A percentile compares a stretch with the other conserved stretches of the same genome.
These are phyloP conservation scores for Porogramme epimiltina DNA, from an alignment of 1,284 basidiomycete genomes.

Conservation along the genomic window DNA sequence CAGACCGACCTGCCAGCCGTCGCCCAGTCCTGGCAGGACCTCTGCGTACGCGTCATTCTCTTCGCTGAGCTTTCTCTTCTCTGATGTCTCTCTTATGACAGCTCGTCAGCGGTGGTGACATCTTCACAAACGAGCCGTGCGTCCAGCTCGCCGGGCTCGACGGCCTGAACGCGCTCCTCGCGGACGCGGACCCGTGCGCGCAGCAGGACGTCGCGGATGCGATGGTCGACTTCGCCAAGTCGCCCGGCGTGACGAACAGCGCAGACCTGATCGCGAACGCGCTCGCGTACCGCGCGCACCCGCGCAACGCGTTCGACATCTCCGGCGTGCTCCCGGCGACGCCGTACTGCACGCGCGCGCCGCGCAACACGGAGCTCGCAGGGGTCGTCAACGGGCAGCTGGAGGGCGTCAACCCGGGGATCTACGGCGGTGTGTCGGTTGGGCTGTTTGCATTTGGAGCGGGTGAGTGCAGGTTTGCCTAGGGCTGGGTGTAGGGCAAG, in stretches of 20 bases:
- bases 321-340: slow-evolving; percentile 17
- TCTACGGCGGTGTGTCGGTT: slow-evolving; percentile 28
- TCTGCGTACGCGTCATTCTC: no score
- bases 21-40: no score
- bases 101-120: slow-evolving; percentile 43
- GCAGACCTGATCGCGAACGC: slow-evolving; percentile 44
- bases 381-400: slow-evolving; percentile 42
- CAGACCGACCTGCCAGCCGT: no score
- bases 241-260: slow-evolving; percentile 39
- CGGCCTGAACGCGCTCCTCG: slow-evolving; percentile 44
- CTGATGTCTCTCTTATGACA: no score
- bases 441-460: slow-evolving; percentile 32
- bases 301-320: slow-evolving; percentile 39
- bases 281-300: slow-evolving; percentile 40
- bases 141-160: slow-evolving; percentile 40
- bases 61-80: no score
- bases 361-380: slow-evolving; percentile 37
- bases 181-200: slow-evolving; percentile 45
- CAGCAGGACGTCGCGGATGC: slow-evolving; percentile 49
- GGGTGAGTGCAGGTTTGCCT: slow-evolving; percentile 24
- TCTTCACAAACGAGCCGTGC: slow-evolving; percentile 41
- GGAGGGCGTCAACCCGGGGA: slow-evolving; percentile 30
- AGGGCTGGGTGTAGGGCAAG: no score
- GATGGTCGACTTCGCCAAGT: slow-evolving; percentile 52
- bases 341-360: slow-evolving; percentile 39